Base-by-base conservation (phyloP, 352 stramenopile genomes). In the Globisporangium polare region DNA sequence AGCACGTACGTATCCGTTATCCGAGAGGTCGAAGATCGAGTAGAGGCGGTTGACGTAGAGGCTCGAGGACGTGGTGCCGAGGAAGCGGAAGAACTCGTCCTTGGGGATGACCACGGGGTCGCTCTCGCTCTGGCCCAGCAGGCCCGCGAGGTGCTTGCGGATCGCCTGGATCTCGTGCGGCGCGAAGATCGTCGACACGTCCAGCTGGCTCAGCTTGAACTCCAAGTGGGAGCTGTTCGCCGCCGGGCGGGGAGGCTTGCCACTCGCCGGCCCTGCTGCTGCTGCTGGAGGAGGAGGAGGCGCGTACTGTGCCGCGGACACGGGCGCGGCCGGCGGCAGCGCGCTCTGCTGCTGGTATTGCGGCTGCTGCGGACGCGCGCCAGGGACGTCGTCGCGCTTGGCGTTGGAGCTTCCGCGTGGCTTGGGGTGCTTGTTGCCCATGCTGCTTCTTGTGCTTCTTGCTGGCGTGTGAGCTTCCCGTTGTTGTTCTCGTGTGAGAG, bases 361-460 rank as follows among this genome's bases (percentile, higher is more conserved):
- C 54, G 61, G 49, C 58, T 65, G 50, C 52, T 67, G 64, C 1
- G 53, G 9, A 26, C 51, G 49, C 27, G 62, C 22, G 42, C n/a
- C 29, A 5, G 69, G 53, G 37, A 66, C n/a, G 33, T 72, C 65
- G 15, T 63, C 51, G 43, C 70, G 49, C 7, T 52, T 63, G n/a
- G 62, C 49, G 52, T 46, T 57, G 58, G 66, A 67, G 67, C 75
- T 65, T 13, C 51, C 53, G 33, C 73, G 65, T 53, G 71, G 74
- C 65, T 94, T 94, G 41, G 67, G 81, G 31, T 91, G 85, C 69
- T 94, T 94, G 78, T 93, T 94, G 29, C 86, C 86, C 86, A 94
- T 92, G 50, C 22, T 56, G 22, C 29, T 43, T 56, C 27, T n/a
- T 42, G 15, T 39, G 53, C 15, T 49, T 59, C 37, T 59, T 20